Evolutionary conservation across 2,329 filamentous ascomycete genomes (phyloP).

Genomic region (Akanthomyces muscarius): DNA sequence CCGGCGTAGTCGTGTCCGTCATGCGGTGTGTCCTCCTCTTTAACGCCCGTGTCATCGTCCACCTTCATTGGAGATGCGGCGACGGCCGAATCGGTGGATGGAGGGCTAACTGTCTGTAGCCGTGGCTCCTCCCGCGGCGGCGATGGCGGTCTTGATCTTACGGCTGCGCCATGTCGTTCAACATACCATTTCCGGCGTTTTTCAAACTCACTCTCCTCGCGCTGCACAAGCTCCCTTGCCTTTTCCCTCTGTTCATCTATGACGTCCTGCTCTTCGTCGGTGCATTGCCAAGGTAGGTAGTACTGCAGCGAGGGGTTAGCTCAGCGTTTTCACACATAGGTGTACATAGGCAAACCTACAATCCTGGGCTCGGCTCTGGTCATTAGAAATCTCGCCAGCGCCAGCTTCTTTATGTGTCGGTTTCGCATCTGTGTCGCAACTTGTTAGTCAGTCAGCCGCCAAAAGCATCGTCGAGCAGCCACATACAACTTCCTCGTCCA

Average conservation of each 20-base stretch:
- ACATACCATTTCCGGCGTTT: constrained; percentile 39
- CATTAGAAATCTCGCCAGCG: constrained; percentile 66
- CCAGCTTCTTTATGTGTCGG: constrained; percentile 67
- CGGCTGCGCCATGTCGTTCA: constrained; percentile 25
- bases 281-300: constrained; percentile 79
- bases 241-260: constrained; percentile 69
- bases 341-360: constrained; percentile 48
- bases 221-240: constrained; percentile 58
- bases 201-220: constrained; percentile 62
- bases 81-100: background rate
- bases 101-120: constrained; percentile 18
- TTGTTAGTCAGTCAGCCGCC: constrained; percentile 20
- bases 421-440: constrained; percentile 63
- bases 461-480: background rate
- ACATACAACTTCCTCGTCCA: constrained; percentile 73
- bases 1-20: constrained; percentile 60
- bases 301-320: constrained; percentile 49
- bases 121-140: constrained; percentile 22
- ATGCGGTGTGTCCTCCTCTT: background rate
- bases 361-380: constrained; percentile 70
- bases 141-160: constrained; percentile 30
- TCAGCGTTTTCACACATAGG: background rate
- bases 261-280: constrained; percentile 61
- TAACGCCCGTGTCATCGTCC: background rate
- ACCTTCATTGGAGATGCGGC: background rate